phyloP scores from a whole-genome alignment of 2,329 filamentous ascomycete genomes.

The Trichoderma sp. region DNA sequence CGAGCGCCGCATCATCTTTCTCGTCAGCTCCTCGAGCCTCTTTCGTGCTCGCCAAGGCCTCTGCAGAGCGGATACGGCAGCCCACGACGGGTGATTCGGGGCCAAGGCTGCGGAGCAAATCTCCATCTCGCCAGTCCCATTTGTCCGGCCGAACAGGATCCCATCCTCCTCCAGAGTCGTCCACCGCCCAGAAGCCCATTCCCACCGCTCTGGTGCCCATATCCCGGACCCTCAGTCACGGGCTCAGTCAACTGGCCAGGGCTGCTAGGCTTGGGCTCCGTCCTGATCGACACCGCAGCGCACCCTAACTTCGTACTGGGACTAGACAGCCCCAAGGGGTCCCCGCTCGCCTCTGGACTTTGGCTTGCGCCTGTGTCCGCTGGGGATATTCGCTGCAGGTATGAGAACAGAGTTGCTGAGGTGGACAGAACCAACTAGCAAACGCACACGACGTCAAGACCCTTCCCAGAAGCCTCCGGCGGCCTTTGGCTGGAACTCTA shows the following conservation, averaged over 20 bases:
- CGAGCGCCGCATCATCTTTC: not conserved
- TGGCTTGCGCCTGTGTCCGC: conserved; percentile 23
- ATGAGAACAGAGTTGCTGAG: conserved; percentile 1
- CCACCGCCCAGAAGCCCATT: conserved; percentile 18
- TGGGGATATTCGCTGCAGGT: conserved; percentile 1
- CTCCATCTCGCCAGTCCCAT: conserved; percentile 22
- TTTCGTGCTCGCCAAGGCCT: conserved; percentile 7
- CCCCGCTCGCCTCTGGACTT: conserved; percentile 21
- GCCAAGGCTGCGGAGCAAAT: not conserved
- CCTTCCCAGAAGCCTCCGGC: conserved; percentile 10
- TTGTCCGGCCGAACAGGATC: conserved; percentile 25
- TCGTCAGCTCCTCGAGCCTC: not conserved
- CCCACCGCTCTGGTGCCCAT: conserved; percentile 18
- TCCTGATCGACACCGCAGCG: conserved; percentile 28
- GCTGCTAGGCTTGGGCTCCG: conserved; percentile 8
- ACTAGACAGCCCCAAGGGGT: conserved; percentile 22
- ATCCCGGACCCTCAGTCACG: conserved; percentile 3
- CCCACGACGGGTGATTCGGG: not conserved
- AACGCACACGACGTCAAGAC: conserved; percentile 16
- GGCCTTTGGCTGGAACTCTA: conserved; percentile 26
- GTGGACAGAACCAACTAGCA: conserved; percentile 13
- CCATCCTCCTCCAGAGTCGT: conserved; percentile 6
- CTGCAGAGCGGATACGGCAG: not conserved
- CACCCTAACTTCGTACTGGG: not conserved
- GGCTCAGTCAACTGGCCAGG: conserved; percentile 19